Conservation (phyloP, 208 protist species). For the Trypanosoma cruzi region DNA sequence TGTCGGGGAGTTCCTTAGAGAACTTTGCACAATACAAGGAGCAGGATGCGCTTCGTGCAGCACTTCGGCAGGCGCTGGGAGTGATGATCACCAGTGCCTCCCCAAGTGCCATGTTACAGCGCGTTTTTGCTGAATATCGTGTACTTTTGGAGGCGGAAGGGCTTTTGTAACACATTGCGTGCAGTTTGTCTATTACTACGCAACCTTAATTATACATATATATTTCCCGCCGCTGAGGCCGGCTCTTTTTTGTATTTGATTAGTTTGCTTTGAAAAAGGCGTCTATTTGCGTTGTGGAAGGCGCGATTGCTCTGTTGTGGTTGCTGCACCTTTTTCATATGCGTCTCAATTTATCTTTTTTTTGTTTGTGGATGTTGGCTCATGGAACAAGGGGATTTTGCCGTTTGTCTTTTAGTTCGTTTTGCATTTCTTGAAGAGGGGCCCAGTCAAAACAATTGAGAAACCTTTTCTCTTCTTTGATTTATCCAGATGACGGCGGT, state of each 20-base stretch:
- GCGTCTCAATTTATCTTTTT: not conserved
- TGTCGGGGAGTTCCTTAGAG: slow-evolving; percentile 36
- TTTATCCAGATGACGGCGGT: not conserved
- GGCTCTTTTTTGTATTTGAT: not conserved
- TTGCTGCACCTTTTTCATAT: not conserved
- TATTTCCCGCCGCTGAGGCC: not conserved
- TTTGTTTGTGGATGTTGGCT: not conserved
- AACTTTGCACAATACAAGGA: slow-evolving; percentile 73
- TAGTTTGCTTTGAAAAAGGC: not conserved
- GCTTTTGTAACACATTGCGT: slow-evolving; percentile 33
- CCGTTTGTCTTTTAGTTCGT: not conserved
- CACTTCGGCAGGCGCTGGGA: slow-evolving; percentile 38
- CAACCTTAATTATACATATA: too few relatives aligned
- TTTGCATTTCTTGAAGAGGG: not conserved
- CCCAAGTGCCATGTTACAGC: slow-evolving; percentile 55
- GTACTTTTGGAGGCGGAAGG: slow-evolving; percentile 45
- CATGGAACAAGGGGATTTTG: too few relatives aligned
- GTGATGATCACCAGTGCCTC: slow-evolving; percentile 50
- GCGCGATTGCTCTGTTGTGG: not conserved
- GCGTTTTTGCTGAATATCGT: slow-evolving; percentile 51
- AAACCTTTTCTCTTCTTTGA: not conserved
- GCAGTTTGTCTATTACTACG: not conserved
- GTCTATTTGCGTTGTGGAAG: not conserved
- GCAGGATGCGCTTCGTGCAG: slow-evolving; percentile 49
- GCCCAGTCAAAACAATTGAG: not conserved